Evolutionary conservation across 179 eudicot species (phyloP).

Genomic region (Beta corolliflora): DNA sequence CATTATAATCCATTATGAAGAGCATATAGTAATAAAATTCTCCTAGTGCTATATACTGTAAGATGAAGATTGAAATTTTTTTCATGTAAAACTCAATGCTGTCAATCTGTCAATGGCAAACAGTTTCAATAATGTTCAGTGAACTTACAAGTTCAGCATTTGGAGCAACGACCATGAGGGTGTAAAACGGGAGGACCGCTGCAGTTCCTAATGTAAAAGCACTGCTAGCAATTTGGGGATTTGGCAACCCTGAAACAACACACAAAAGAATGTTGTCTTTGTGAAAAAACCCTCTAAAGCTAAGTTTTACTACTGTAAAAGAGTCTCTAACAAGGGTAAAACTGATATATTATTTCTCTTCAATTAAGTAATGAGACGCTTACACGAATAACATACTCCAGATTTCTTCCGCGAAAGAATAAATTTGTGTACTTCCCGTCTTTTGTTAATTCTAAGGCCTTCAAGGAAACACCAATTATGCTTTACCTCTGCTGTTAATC

Average conservation of each 20-base stretch:
- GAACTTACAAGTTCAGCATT: conserved; percentile 69
- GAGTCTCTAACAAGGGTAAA: not conserved
- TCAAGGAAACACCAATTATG: conserved; percentile 46
- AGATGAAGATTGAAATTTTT: too few species aligned
- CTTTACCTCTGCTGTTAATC: conserved; percentile 31
- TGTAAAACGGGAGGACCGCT: conserved; percentile 90
- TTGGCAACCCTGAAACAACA: conserved; percentile 54
- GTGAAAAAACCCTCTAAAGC: not conserved
- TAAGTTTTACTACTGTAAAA: not conserved
- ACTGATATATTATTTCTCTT: not conserved
- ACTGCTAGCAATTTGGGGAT: conserved; percentile 61
- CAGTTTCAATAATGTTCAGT: conserved; percentile 6
- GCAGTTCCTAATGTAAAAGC: conserved; percentile 84
- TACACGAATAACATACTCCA: conserved; percentile 62
- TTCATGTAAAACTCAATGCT: not conserved
- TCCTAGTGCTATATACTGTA: not conserved
- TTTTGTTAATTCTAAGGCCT: conserved; percentile 40
- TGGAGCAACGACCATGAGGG: conserved; percentile 91
- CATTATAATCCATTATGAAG: not conserved
- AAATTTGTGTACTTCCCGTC: conserved; percentile 35
- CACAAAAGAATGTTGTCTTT: not conserved
- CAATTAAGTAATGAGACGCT: conserved; percentile 29
- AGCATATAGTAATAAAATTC: not conserved
- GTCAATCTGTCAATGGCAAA: not conserved
- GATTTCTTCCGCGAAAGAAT: conserved; percentile 31